A percentile compares a stretch with the other conserved stretches of the same genome.
These are phyloP conservation scores for Cotoneaster glaucophyllus DNA, from an alignment of 306 rosid species.

Conservation along the genomic window DNA sequence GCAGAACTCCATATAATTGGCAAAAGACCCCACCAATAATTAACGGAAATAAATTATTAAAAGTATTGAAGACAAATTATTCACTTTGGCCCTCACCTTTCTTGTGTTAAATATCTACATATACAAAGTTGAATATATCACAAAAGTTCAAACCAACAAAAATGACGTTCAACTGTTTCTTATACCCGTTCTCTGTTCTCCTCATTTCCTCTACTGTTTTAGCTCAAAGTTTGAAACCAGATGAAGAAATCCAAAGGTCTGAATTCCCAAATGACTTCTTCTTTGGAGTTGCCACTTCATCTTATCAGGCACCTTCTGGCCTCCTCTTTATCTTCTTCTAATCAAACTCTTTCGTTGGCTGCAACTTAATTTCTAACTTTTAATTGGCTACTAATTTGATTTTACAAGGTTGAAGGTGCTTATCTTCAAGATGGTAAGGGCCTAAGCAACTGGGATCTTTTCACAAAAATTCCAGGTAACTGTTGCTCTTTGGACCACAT, in stretches of 20 bases:
- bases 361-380: neutral
- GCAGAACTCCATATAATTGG: no score
- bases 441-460: constrained; percentile 51
- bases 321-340: neutral
- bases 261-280: constrained; percentile 40
- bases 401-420: constrained; percentile 51
- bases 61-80: no score
- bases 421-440: constrained; percentile 55
- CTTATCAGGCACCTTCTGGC: constrained; percentile 34
- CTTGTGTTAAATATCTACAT: no score
- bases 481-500: no score
- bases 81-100: no score
- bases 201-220: neutral
- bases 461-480: constrained; percentile 45
- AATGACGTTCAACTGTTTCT: neutral
- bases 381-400: neutral
- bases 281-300: constrained; percentile 50
- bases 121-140: no score
- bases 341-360: neutral
- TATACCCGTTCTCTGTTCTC: neutral
- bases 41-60: no score
- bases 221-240: constrained; percentile 12
- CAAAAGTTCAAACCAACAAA: no score
- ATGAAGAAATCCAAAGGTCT: constrained; percentile 21
- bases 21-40: no score